Evolutionary conservation across 257 asterid genomes (phyloP).

Genomic region (Solanum habrochaites): DNA sequence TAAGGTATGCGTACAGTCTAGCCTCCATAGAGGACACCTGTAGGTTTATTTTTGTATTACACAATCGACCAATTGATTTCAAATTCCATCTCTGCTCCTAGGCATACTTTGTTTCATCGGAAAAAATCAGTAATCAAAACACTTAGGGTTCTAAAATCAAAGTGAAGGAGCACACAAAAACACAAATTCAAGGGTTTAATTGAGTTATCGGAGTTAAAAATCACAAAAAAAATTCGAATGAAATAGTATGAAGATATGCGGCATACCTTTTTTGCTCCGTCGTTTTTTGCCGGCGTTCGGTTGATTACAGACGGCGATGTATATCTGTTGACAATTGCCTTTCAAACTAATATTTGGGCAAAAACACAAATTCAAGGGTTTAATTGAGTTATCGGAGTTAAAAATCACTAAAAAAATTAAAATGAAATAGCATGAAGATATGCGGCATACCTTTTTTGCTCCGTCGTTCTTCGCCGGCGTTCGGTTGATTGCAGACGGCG

Average conservation of each 20-base stretch:
- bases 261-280: neutral
- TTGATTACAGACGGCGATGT: neutral
- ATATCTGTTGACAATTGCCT: neutral
- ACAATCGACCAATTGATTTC: neutral
- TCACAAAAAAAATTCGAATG: neutral
- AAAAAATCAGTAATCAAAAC: neutral
- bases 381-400: neutral
- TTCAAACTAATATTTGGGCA: neutral
- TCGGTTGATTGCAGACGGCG: neutral
- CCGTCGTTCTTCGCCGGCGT: neutral
- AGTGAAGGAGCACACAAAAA: neutral
- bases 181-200: neutral
- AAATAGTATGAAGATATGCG: neutral
- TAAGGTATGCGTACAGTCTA: neutral
- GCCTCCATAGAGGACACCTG: fast-evolving
- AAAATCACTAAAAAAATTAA: neutral
- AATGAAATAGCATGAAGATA: neutral
- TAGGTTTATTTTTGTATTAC: neutral
- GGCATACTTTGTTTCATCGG: neutral
- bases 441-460: neutral
- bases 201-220: neutral
- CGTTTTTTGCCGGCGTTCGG: neutral
- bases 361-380: neutral
- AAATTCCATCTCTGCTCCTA: neutral
- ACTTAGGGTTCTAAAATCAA: neutral